Conservation (phyloP, 1,139 yeast genomes). For the Candida smagusa region DNA sequence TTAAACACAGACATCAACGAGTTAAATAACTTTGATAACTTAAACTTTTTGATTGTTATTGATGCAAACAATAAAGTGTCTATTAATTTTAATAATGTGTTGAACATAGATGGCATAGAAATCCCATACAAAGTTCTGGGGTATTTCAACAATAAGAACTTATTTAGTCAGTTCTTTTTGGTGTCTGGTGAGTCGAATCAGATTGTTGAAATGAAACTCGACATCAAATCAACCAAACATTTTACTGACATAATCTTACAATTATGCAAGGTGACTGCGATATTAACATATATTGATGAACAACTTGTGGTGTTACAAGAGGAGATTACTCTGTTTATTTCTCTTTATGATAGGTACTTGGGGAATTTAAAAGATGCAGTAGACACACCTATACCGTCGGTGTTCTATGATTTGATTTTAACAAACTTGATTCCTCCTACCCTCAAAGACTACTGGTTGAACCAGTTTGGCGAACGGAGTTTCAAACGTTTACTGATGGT, state of each 20-base stretch:
- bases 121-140: constrained; percentile 15
- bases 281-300: constrained; percentile 33
- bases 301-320: constrained; percentile 31
- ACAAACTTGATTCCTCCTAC: constrained; percentile 53
- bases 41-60: constrained; percentile 27
- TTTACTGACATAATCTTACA: constrained; percentile 21
- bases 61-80: constrained; percentile 21
- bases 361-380: constrained; percentile 26
- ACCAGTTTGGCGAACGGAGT: constrained; percentile 67
- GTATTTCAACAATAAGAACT: constrained; percentile 17
- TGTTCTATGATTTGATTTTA: constrained; percentile 49
- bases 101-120: constrained; percentile 22
- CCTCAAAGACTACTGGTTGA: constrained; percentile 40
- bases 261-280: constrained; percentile 31
- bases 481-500: constrained; percentile 54
- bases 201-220: constrained; percentile 15
- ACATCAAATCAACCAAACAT: constrained; percentile 9
- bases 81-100: constrained; percentile 31
- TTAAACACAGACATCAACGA: constrained; percentile 8
- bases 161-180: constrained; percentile 33
- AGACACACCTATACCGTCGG: constrained; percentile 7
- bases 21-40: constrained; percentile 8
- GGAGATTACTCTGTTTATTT: constrained; percentile 42
- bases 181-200: constrained; percentile 11
- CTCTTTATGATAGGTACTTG: constrained; percentile 35